phyloP scores from a whole-genome alignment of 805 yeast species.

The Wickerhamiella kazuoi region DNA sequence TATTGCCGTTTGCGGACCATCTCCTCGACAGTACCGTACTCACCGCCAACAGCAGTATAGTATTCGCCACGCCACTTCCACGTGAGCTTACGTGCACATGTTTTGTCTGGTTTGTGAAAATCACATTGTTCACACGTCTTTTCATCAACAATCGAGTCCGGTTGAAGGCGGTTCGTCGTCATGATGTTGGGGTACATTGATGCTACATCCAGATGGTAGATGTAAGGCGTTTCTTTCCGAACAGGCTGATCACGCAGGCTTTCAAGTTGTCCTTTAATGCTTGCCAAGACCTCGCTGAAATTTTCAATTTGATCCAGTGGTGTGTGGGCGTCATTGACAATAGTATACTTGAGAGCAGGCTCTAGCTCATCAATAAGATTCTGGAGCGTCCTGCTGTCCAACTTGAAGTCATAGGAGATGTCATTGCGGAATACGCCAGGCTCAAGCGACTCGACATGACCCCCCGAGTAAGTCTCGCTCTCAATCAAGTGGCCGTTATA shows the following conservation, averaged over 20 bases:
- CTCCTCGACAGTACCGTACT: constrained; percentile 75
- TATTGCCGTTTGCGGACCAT: constrained; percentile 52
- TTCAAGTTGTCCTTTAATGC: constrained; percentile 37
- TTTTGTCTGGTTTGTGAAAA: constrained; percentile 86
- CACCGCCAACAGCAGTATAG: constrained; percentile 78
- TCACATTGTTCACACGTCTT: constrained; percentile 96
- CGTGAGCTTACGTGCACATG: constrained; percentile 74
- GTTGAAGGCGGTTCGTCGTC: constrained; percentile 94
- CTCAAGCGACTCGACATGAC: constrained; percentile 93
- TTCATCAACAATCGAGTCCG: constrained; percentile 91
- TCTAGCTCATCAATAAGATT: constrained; percentile 59
- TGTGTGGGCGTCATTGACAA: constrained; percentile 42
- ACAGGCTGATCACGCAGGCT: constrained; percentile 44
- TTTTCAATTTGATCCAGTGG: constrained; percentile 31
- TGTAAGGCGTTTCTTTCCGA: constrained; percentile 63
- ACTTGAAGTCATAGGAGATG: constrained; percentile 49
- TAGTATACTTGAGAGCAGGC: constrained; percentile 61
- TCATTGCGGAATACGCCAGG: constrained; percentile 97
- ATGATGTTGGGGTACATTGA: constrained; percentile 98
- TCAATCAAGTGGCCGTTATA: constrained; percentile 88
- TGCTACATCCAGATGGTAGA: constrained; percentile 96
- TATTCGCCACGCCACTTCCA: constrained; percentile 99
- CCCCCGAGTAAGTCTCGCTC: constrained; percentile 96
- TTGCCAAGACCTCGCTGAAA: constrained; percentile 51
- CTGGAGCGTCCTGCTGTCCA: constrained; percentile 71